phyloP scores from a whole-genome alignment of 129 eudicot genomes.

The Saposhnikovia divaricata region DNA sequence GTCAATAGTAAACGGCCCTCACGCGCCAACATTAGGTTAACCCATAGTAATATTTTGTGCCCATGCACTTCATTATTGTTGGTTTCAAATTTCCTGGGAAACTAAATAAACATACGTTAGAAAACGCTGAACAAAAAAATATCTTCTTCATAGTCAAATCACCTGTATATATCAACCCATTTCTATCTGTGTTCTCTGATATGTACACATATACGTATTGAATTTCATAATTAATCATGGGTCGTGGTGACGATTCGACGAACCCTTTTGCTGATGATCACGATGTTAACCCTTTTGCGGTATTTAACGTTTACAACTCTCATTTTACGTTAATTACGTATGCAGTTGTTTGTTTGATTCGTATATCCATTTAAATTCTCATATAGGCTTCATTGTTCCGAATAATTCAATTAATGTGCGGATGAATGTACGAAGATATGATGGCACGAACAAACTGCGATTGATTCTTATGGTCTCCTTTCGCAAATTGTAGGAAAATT shows the following conservation, averaged over 20 bases:
- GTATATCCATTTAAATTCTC: not conserved
- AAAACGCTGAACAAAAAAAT: not conserved
- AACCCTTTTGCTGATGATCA: slow-evolving; percentile 74
- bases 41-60: not conserved
- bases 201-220: not conserved
- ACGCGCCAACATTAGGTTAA: not conserved
- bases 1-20: not conserved
- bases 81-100: slow-evolving; percentile 7
- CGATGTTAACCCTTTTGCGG: slow-evolving; percentile 90
- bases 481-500: not conserved
- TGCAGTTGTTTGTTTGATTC: not conserved
- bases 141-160: not conserved
- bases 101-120: not conserved
- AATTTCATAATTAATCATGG: slow-evolving; percentile 30
- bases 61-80: not conserved
- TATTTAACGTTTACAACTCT: slow-evolving; percentile 19
- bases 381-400: not conserved
- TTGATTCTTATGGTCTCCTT: too few species aligned
- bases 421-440: too few species aligned
- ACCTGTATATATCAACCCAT: not conserved
- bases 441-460: not conserved
- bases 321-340: not conserved
- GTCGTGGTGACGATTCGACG: slow-evolving; percentile 3
- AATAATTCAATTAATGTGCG: too few species aligned
- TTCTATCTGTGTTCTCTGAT: not conserved